Percentiles rank a stretch among this genome's conserved stretches.
Conservation (phyloP, 116 monocot species). For the Cymodocea nodosa region DNA sequence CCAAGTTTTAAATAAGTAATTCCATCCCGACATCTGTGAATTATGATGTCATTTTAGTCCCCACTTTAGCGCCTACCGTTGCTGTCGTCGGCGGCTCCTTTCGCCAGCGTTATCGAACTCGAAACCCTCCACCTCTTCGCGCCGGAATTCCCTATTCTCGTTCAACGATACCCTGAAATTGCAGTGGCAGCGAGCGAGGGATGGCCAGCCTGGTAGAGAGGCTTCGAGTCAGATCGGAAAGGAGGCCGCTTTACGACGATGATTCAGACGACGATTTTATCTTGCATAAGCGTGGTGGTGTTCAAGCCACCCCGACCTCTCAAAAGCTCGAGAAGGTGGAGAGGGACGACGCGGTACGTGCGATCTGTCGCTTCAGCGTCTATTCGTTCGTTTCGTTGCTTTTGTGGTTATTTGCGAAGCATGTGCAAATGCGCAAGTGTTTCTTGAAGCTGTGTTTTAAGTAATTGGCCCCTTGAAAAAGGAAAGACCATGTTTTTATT, state of each 20-base stretch:
- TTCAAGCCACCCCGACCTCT: conserved; percentile 6
- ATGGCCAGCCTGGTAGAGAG: conserved; percentile 98
- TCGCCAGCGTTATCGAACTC: no score
- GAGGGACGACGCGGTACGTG: conserved; percentile 68
- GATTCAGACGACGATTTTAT: conserved; percentile 65
- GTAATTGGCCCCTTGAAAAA: no score
- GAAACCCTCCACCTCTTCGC: not conserved
- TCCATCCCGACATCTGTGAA: no score
- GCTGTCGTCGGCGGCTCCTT: no score
- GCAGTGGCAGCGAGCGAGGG: not conserved
- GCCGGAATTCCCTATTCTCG: not conserved
- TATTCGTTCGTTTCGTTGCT: not conserved
- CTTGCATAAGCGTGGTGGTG: conserved; percentile 4
- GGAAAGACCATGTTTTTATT: no score
- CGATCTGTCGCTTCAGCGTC: not conserved
- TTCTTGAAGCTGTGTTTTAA: no score
- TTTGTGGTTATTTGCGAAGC: no score
- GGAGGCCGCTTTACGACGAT: conserved; percentile 55
- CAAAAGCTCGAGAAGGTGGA: conserved; percentile 28
- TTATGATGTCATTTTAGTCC: no score
- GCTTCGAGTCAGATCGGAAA: conserved; percentile 79
- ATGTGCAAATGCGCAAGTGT: no score
- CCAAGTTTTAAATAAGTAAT: no score
- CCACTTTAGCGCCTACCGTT: no score
- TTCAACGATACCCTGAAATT: not conserved